phyloP scores from a whole-genome alignment of 257 asterid genomes.

The Henckelia pumila region DNA sequence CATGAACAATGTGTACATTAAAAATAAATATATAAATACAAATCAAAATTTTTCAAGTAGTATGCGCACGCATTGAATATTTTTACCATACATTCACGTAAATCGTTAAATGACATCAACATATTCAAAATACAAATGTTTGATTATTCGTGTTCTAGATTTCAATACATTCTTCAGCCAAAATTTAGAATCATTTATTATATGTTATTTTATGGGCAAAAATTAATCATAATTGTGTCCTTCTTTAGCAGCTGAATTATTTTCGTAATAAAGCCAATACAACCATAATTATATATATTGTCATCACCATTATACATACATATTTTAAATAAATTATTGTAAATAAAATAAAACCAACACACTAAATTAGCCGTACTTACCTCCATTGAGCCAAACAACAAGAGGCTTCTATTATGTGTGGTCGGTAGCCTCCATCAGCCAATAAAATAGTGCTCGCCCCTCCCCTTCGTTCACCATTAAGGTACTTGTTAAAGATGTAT shows the following conservation, averaged over 20 bases:
- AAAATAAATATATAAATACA: too few relatives aligned
- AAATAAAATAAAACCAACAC: too few relatives aligned
- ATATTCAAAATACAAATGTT: neutral
- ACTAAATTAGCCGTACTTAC: too few relatives aligned
- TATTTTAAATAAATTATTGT: too few relatives aligned
- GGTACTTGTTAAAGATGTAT: too few relatives aligned
- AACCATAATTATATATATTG: too few relatives aligned
- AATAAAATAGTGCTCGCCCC: conserved; percentile 77
- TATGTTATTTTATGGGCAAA: too few relatives aligned
- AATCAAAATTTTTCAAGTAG: too few relatives aligned
- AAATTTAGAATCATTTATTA: too few relatives aligned
- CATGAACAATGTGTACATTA: neutral
- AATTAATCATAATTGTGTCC: neutral
- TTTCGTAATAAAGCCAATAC: neutral
- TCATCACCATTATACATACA: too few relatives aligned
- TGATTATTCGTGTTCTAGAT: neutral
- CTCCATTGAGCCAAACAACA: conserved; percentile 91
- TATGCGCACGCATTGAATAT: too few relatives aligned
- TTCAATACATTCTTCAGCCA: neutral
- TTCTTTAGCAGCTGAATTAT: neutral
- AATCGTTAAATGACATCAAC: neutral
- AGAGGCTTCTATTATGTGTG: conserved; percentile 52
- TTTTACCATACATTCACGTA: neutral
- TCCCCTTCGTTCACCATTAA: conserved; percentile 48
- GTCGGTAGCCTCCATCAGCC: conserved; percentile 65